These are phyloP conservation scores for Botrytis sinoallii DNA, from an alignment of 2,329 filamentous ascomycete genomes.

Conservation along the genomic window DNA sequence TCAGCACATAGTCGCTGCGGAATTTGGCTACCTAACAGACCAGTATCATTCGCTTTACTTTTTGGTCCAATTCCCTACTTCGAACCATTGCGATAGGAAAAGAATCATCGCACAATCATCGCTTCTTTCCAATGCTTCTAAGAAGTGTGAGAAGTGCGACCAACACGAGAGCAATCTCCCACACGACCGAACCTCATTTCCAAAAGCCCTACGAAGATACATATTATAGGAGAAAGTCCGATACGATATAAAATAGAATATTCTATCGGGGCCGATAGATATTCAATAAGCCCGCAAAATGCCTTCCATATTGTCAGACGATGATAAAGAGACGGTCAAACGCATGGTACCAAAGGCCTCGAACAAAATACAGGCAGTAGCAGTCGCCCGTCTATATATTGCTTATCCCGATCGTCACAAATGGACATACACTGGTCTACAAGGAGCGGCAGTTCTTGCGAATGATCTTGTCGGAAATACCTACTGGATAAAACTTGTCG, in stretches of 20 bases:
- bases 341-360: slow-evolving; percentile 86
- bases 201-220: slow-evolving; percentile 19
- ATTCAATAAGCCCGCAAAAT: slow-evolving; percentile 28
- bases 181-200: slow-evolving; percentile 30
- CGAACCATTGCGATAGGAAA: slow-evolving; percentile 4
- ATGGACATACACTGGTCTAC: slow-evolving; percentile 94
- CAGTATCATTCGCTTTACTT: slow-evolving; percentile 9
- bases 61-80: background rate
- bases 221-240: background rate
- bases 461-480: slow-evolving; percentile 95
- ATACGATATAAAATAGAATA: background rate
- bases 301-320: slow-evolving; percentile 68
- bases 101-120: background rate
- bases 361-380: slow-evolving; percentile 97
- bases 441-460: slow-evolving; percentile 85
- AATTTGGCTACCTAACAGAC: background rate
- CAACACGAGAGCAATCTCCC: slow-evolving; percentile 32
- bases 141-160: slow-evolving; percentile 27
- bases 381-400: slow-evolving; percentile 88
- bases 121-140: slow-evolving; percentile 17
- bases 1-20: slow-evolving; percentile 8
- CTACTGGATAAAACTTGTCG: slow-evolving; percentile 96
- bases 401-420: slow-evolving; percentile 78
- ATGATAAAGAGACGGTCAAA: slow-evolving; percentile 96
- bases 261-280: background rate